Evolutionary conservation across 2,329 filamentous ascomycete genomes (phyloP).

Genomic region (Ceratocystis colombiana): DNA sequence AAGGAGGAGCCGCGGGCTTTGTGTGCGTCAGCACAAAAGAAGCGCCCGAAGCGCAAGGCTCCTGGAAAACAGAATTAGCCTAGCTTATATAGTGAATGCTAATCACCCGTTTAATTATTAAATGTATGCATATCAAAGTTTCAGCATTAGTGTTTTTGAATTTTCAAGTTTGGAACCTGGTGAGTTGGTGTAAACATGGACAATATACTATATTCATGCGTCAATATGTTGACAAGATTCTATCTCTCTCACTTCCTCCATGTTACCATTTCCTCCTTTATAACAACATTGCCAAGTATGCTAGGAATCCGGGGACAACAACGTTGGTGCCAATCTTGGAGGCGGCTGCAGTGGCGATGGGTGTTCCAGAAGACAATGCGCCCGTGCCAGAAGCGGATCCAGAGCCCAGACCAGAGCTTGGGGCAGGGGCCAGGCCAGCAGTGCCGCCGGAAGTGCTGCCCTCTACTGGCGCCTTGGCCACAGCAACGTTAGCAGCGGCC

Average conservation of each 20-base stretch:
- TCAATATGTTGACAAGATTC: background rate
- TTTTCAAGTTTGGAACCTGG: background rate
- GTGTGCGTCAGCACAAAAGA: constrained; percentile 15
- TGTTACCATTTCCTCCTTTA: background rate
- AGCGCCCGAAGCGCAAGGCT: constrained; percentile 10
- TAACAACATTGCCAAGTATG: constrained; percentile 18
- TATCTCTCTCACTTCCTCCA: background rate
- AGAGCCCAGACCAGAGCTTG: constrained; percentile 8
- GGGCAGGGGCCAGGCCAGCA: constrained; percentile 20
- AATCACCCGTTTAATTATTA: too few species aligned
- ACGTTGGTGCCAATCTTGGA: constrained; percentile 9
- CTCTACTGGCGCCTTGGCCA: constrained; percentile 29
- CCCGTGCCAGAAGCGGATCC: constrained; percentile 16
- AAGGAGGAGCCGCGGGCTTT: constrained; percentile 44
- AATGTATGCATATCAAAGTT: too few species aligned
- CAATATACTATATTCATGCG: background rate
- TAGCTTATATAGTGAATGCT: background rate
- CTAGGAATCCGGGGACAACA: constrained; percentile 20
- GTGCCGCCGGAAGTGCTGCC: constrained; percentile 18
- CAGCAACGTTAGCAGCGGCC: constrained; percentile 33
- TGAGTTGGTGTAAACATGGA: background rate
- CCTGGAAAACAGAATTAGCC: background rate
- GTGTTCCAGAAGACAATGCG: background rate
- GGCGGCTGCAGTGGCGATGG: constrained; percentile 23
- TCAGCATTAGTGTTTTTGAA: too few species aligned